phyloP scores from a whole-genome alignment of 129 eudicot genomes.

The Lactuca sativa region DNA sequence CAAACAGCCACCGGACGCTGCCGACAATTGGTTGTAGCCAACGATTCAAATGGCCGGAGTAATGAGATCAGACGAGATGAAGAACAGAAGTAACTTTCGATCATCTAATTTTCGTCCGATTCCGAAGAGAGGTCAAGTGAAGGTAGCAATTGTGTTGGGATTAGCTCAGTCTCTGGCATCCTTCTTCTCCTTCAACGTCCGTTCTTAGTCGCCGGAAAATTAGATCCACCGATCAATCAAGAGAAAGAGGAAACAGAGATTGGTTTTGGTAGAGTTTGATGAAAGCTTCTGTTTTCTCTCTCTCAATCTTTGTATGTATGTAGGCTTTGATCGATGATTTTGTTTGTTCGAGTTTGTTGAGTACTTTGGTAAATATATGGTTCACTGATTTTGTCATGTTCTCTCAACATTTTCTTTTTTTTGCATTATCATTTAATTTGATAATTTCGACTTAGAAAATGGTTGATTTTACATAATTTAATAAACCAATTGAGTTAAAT shows the following conservation, averaged over 20 bases:
- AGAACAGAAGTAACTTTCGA: neutral
- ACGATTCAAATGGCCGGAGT: neutral
- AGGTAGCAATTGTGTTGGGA: conserved; percentile 41
- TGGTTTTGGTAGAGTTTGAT: conserved; percentile 1
- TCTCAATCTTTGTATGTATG: neutral
- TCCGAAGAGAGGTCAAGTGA: conserved; percentile 57
- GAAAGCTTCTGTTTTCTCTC: neutral
- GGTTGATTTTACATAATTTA: no score
- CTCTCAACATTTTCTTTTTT: neutral
- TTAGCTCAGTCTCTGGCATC: conserved; percentile 46
- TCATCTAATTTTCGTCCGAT: conserved; percentile 33
- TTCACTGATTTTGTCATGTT: neutral
- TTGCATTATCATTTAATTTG: no score
- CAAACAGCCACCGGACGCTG: neutral
- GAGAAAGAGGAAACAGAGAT: neutral
- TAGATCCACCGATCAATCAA: neutral
- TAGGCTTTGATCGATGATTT: neutral
- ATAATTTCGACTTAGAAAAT: no score
- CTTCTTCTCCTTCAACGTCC: conserved; percentile 33
- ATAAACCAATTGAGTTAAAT: no score
- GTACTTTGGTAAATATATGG: neutral
- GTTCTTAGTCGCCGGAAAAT: conserved; percentile 14
- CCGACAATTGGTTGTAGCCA: neutral
- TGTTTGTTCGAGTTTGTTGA: neutral
- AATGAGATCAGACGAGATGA: neutral